These are phyloP conservation scores for Phytopythium helicoides DNA, from an alignment of 352 stramenopile species.

Conservation along the genomic window DNA sequence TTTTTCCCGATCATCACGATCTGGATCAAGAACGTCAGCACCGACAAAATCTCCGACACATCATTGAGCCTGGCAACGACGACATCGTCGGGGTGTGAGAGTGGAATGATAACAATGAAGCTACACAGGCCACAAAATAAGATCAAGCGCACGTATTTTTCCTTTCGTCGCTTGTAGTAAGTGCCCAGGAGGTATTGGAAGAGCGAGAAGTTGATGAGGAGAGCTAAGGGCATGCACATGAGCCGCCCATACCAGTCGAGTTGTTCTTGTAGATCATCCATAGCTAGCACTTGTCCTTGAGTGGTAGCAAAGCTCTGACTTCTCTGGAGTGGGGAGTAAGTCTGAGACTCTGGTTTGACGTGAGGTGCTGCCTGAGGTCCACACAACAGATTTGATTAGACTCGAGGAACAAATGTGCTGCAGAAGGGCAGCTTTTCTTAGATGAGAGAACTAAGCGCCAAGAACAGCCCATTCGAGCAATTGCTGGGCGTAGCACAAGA, in stretches of 20 bases:
- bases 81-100: conserved; percentile 5
- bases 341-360: too few species aligned
- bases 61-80: conserved; percentile 16
- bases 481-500: too few species aligned
- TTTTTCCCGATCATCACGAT: conserved; percentile 28
- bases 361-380: too few species aligned
- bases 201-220: conserved; percentile 23
- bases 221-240: conserved; percentile 21
- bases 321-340: too few species aligned
- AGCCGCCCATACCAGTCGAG: not conserved
- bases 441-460: too few species aligned
- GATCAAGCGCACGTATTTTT: conserved; percentile 15
- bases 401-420: too few species aligned
- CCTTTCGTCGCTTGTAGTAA: conserved; percentile 10
- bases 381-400: too few species aligned
- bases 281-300: too few species aligned
- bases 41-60: conserved; percentile 11
- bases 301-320: too few species aligned
- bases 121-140: conserved; percentile 13
- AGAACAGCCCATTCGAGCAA: too few species aligned
- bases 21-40: conserved; percentile 21
- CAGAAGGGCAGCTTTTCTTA: too few species aligned
- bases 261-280: not conserved
- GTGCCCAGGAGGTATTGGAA: conserved; percentile 26
- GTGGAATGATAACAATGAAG: conserved; percentile 7